phyloP scores from a whole-genome alignment of 2,329 filamentous ascomycete species.

The Monilinia polystroma region DNA sequence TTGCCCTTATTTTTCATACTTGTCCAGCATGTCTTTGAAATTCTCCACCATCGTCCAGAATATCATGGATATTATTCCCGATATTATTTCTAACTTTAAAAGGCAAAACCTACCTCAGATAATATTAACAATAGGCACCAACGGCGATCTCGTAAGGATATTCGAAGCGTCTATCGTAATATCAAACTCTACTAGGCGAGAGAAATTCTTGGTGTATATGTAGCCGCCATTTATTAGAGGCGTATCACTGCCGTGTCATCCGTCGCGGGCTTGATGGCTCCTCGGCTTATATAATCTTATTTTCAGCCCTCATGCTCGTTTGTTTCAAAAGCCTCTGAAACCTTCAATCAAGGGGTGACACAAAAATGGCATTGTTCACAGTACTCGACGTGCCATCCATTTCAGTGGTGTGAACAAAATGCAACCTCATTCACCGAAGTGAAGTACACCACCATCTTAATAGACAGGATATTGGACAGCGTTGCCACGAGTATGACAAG shows the following conservation, averaged over 20 bases:
- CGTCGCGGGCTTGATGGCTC: background rate
- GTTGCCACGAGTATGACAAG: constrained; percentile 22
- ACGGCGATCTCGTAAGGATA: background rate
- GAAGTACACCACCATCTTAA: background rate
- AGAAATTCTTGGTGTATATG: background rate
- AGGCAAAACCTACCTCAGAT: constrained; percentile 2
- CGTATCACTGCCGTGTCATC: constrained; percentile 7
- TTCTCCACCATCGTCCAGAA: constrained; percentile 7
- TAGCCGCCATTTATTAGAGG: constrained; percentile 2
- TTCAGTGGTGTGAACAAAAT: constrained; percentile 13
- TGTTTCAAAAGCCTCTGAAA: constrained; percentile 23
- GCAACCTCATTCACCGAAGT: constrained; percentile 9
- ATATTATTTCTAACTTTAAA: background rate
- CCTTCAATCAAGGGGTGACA: constrained; percentile 13
- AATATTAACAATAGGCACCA: background rate
- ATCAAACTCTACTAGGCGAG: background rate
- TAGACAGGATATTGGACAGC: constrained; percentile 11
- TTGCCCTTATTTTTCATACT: background rate
- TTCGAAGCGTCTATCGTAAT: constrained; percentile 9
- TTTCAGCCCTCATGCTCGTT: constrained; percentile 19
- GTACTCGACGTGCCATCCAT: constrained; percentile 12
- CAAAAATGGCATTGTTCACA: background rate
- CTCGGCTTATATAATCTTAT: constrained; percentile 3
- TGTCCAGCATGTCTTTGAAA: background rate
- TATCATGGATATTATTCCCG: background rate